Evolutionary conservation across 495 filamentous ascomycete genomes (phyloP).

Genomic region (Aspergillus haitiensis): DNA sequence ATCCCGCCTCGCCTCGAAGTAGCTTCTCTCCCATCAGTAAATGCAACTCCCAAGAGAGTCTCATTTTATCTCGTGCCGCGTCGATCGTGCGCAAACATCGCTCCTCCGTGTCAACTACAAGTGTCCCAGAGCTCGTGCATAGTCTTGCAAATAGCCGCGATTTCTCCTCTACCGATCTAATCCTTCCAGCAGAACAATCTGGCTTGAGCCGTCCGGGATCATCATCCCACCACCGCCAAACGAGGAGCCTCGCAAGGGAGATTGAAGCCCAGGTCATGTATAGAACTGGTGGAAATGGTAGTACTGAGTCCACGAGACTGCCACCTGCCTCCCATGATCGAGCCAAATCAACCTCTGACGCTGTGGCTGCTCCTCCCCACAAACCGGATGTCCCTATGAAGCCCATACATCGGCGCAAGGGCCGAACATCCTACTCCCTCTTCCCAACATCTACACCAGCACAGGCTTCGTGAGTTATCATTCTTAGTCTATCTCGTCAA

Average conservation of each 20-base stretch:
- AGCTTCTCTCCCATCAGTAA: slow-evolving; percentile 60
- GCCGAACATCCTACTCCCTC: slow-evolving; percentile 47
- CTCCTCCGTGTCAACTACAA: slow-evolving; percentile 56
- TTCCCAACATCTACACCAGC: slow-evolving; percentile 35
- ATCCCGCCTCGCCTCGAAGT: slow-evolving; percentile 47
- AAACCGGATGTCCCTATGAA: slow-evolving; percentile 16
- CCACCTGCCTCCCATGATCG: slow-evolving; percentile 34
- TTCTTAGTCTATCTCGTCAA: not conserved
- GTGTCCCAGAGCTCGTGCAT: slow-evolving; percentile 57
- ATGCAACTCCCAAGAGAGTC: slow-evolving; percentile 58
- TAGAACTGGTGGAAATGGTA: slow-evolving; percentile 31
- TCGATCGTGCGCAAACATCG: slow-evolving; percentile 55
- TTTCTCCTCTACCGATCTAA: slow-evolving; percentile 36
- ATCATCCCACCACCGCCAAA: slow-evolving; percentile 42
- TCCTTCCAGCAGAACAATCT: slow-evolving; percentile 32
- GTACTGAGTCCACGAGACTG: slow-evolving; percentile 27
- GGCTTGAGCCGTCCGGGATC: slow-evolving; percentile 30
- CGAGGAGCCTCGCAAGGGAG: slow-evolving; percentile 42
- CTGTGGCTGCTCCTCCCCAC: slow-evolving; percentile 21
- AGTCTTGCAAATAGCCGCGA: slow-evolving; percentile 51
- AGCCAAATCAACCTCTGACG: slow-evolving; percentile 40
- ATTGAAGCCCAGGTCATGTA: slow-evolving; percentile 32
- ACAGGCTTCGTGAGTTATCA: slow-evolving; percentile 14
- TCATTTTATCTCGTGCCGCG: slow-evolving; percentile 49
- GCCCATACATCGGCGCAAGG: slow-evolving; percentile 25